Conservation (phyloP, 495 filamentous ascomycete species). For the Penicillium daleae region DNA sequence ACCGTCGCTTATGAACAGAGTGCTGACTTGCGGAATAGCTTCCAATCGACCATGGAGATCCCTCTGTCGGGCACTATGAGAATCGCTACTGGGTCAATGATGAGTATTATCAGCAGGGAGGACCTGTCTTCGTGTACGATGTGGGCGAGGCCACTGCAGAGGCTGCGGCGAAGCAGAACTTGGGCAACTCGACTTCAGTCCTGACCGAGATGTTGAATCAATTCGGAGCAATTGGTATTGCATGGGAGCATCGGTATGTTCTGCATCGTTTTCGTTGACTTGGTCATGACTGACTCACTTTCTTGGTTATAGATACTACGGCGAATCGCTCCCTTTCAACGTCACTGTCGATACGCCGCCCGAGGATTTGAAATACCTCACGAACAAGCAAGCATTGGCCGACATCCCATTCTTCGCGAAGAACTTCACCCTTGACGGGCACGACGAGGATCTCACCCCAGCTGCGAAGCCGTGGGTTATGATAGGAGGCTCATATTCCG, state of each 20-base stretch:
- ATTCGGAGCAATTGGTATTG: conserved; percentile 56
- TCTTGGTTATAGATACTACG: conserved; percentile 50
- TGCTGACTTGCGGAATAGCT: conserved; percentile 36
- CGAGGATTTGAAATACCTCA: conserved; percentile 54
- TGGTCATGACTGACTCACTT: too few species aligned
- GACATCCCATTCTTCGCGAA: conserved; percentile 57
- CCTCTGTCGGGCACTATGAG: conserved; percentile 48
- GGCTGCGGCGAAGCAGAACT: conserved; percentile 22
- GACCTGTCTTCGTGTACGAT: conserved; percentile 59
- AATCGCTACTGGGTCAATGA: conserved; percentile 62
- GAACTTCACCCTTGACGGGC: conserved; percentile 45
- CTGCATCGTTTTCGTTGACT: neutral
- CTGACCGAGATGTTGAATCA: conserved; percentile 49
- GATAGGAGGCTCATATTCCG: conserved; percentile 62
- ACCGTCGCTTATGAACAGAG: too few species aligned
- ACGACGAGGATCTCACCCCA: conserved; percentile 47
- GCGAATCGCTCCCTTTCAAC: conserved; percentile 53
- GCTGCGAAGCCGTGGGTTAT: conserved; percentile 60
- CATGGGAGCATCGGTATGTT: conserved; percentile 61
- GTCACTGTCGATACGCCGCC: conserved; percentile 48
- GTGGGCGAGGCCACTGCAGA: conserved; percentile 50
- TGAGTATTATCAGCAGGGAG: conserved; percentile 51
- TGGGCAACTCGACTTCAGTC: conserved; percentile 46
- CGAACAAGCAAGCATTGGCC: conserved; percentile 54
- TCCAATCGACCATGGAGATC: conserved; percentile 50